Conservation (phyloP, 2,329 filamentous ascomycete genomes). For the Pyricularia grisea region DNA sequence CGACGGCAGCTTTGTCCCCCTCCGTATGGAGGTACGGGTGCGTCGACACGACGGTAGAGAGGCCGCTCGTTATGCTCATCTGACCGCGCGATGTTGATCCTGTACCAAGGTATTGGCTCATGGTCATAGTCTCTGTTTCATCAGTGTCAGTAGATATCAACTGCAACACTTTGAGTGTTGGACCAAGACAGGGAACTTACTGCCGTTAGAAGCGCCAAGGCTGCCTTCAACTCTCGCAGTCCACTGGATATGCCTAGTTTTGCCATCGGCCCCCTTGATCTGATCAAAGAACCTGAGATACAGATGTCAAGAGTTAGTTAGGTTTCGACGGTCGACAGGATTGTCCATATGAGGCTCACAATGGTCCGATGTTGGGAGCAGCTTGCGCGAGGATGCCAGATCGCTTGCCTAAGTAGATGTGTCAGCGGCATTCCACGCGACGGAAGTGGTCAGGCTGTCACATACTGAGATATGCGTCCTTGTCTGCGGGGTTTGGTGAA, state of each 20-base stretch:
- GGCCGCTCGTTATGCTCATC: conserved; percentile 47
- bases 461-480: conserved; percentile 31
- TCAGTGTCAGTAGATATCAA: not conserved
- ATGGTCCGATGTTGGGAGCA: conserved; percentile 54
- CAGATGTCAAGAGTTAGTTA: not conserved
- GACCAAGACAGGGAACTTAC: not conserved
- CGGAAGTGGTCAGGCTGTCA: not conserved
- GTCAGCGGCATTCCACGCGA: too few relatives aligned
- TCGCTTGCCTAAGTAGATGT: conserved; percentile 23
- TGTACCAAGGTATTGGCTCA: conserved; percentile 55
- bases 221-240: conserved; percentile 52
- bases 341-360: conserved; percentile 23
- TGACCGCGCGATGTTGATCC: conserved; percentile 52
- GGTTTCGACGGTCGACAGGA: not conserved
- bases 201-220: conserved; percentile 4
- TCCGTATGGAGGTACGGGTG: conserved; percentile 50
- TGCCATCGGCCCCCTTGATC: conserved; percentile 46
- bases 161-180: not conserved
- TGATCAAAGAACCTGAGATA: conserved; percentile 39
- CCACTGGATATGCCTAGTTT: conserved; percentile 57
- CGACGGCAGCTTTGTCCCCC: conserved; percentile 54
- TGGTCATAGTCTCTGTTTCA: conserved; percentile 29
- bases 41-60: conserved; percentile 49
- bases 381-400: conserved; percentile 54
- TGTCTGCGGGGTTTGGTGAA: conserved; percentile 32